Evolutionary conservation across 2,329 filamentous ascomycete species (phyloP).

Genomic region (Epichloe amarillans): DNA sequence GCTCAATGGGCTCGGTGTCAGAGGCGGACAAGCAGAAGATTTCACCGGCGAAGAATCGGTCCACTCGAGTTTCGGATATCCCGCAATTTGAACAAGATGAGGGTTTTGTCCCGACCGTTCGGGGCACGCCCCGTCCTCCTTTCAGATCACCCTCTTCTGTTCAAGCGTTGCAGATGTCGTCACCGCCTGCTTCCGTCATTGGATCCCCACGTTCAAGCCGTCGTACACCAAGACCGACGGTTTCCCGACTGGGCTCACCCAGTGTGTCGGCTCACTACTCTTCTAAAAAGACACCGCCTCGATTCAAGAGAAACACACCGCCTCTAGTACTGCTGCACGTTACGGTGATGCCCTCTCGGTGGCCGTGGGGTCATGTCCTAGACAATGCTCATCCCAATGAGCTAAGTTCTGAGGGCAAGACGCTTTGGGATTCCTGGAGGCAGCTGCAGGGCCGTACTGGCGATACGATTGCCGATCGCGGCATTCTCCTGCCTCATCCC

Average conservation of each 20-base stretch:
- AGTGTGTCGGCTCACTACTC: constrained; percentile 37
- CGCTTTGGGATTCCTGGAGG: constrained; percentile 49
- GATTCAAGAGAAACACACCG: constrained; percentile 43
- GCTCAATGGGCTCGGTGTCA: constrained; percentile 39
- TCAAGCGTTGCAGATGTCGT: constrained; percentile 59
- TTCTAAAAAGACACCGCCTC: constrained; percentile 43
- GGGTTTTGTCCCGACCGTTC: constrained; percentile 39
- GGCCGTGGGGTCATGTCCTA: constrained; percentile 48
- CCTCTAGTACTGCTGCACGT: constrained; percentile 69
- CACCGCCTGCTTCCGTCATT: constrained; percentile 44
- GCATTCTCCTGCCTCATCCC: constrained; percentile 64
- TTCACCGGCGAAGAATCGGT: constrained; percentile 16
- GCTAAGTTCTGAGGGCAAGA: constrained; percentile 32
- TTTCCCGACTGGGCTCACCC: constrained; percentile 46
- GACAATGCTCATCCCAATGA: constrained; percentile 27
- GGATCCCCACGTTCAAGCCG: constrained; percentile 44
- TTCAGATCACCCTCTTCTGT: constrained; percentile 60
- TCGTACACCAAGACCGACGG: constrained; percentile 31
- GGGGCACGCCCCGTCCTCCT: constrained; percentile 45
- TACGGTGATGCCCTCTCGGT: constrained; percentile 57
- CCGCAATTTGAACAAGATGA: constrained; percentile 33
- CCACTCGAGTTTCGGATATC: constrained; percentile 35
- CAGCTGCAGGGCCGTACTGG: constrained; percentile 56
- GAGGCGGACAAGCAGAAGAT: constrained; percentile 21
- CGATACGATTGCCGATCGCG: constrained; percentile 60